Evolutionary conservation across 495 filamentous ascomycete species (phyloP).

Genomic region (Talaromyces proteolyticus): DNA sequence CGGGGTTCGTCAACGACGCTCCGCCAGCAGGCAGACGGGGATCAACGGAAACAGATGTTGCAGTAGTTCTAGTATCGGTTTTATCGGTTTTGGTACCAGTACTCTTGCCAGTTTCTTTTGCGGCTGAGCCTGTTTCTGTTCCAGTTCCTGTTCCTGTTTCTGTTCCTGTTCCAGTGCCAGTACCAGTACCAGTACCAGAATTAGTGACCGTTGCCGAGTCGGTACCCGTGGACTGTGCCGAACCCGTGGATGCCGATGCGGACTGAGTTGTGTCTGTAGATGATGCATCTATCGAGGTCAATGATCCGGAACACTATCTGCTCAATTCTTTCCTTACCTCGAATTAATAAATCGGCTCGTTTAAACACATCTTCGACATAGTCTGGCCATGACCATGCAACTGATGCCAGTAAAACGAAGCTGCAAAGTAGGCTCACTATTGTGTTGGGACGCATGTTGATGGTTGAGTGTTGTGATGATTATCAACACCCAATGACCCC

Average conservation of each 20-base stretch:
- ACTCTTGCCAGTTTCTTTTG: slow-evolving; percentile 13
- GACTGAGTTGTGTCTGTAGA: too few relatives aligned
- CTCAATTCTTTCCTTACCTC: too few relatives aligned
- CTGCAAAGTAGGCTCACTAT: slow-evolving; percentile 26
- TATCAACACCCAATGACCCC: neutral
- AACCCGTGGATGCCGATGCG: neutral
- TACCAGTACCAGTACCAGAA: slow-evolving; percentile 10
- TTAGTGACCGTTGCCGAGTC: slow-evolving; percentile 1
- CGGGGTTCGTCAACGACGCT: slow-evolving; percentile 77
- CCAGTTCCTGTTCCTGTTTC: slow-evolving; percentile 14
- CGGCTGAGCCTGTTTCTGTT: slow-evolving; percentile 14
- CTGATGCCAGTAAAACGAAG: slow-evolving; percentile 39
- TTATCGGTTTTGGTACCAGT: slow-evolving; percentile 18
- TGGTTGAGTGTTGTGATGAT: neutral
- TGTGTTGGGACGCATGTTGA: slow-evolving; percentile 25
- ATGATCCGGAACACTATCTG: too few relatives aligned
- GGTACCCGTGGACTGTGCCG: neutral
- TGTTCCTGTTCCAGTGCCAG: slow-evolving; percentile 8
- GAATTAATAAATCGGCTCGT: slow-evolving; percentile 1
- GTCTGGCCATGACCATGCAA: slow-evolving; percentile 43
- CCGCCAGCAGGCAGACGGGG: slow-evolving; percentile 61
- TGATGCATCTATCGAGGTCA: too few relatives aligned
- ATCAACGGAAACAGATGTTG: slow-evolving; percentile 37
- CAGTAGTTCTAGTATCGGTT: slow-evolving; percentile 19
- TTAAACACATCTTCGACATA: neutral